phyloP scores from a whole-genome alignment of 306 rosid genomes.

The Adenanthera pavonina region DNA sequence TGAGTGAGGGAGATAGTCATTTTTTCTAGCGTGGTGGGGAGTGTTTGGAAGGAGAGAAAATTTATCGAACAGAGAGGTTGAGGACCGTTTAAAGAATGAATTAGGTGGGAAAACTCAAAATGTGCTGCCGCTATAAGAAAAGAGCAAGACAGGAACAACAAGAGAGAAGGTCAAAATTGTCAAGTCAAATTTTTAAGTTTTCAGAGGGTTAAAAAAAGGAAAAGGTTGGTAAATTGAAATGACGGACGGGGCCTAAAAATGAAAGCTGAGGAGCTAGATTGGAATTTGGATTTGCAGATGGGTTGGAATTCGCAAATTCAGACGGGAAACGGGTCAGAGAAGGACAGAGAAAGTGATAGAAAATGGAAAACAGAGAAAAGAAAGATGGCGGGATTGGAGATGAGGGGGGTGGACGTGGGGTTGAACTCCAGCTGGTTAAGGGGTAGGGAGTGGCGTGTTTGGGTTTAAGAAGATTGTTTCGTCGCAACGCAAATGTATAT shows the following conservation, averaged over 20 bases:
- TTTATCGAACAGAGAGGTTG: neutral
- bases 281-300: neutral
- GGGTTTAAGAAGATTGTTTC: neutral
- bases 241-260: neutral
- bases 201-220: neutral
- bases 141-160: neutral
- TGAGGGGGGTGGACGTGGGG: conserved; percentile 39
- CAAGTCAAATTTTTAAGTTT: conserved; percentile 32
- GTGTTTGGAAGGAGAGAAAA: neutral
- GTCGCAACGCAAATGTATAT: neutral
- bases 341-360: neutral
- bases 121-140: neutral
- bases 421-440: conserved; percentile 42
- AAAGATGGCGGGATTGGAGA: conserved; percentile 34
- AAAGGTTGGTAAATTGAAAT: neutral
- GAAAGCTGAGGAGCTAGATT: neutral
- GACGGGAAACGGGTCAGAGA: neutral
- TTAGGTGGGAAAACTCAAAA: conserved; percentile 37
- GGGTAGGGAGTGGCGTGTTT: conserved; percentile 15
- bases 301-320: neutral
- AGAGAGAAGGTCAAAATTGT: conserved; percentile 13
- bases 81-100: neutral
- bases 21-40: neutral
- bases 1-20: conserved; percentile 8
- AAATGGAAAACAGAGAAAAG: neutral